These are phyloP conservation scores for Cicer cuneatum DNA, from an alignment of 306 rosid species.

Conservation along the genomic window DNA sequence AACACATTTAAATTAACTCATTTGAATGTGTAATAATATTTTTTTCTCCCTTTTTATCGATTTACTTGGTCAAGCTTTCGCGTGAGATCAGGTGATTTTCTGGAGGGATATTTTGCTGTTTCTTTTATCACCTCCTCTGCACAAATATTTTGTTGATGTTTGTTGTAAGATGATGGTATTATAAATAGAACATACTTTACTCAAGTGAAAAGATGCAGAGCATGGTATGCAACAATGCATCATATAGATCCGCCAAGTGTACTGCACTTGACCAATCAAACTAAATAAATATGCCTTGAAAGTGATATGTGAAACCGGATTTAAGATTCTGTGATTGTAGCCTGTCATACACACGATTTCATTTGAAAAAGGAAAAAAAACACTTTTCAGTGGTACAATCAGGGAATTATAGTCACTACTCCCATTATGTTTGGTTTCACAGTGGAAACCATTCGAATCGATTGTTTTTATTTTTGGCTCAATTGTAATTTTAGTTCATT, in stretches of 20 bases:
- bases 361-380: background rate
- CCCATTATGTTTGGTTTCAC: background rate
- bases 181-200: conserved; percentile 24
- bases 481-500: no score
- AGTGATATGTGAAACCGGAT: conserved; percentile 13
- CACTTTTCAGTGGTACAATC: background rate
- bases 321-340: background rate
- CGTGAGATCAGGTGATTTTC: conserved; percentile 34
- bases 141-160: conserved; percentile 31
- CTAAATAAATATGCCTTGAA: background rate
- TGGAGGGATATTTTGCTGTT: conserved; percentile 6
- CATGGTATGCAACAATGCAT: conserved; percentile 16
- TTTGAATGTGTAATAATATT: conserved; percentile 55
- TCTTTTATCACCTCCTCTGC: background rate
- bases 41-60: conserved; percentile 36
- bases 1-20: conserved; percentile 53
- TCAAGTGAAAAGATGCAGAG: conserved; percentile 16
- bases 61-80: conserved; percentile 42
- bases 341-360: background rate
- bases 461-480: background rate
- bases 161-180: conserved; percentile 41
- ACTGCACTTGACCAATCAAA: background rate
- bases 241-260: background rate
- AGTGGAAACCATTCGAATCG: background rate
- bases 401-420: background rate